phyloP scores from a whole-genome alignment of 2,329 filamentous ascomycete genomes.

The Apiospora kogelbergensis region DNA sequence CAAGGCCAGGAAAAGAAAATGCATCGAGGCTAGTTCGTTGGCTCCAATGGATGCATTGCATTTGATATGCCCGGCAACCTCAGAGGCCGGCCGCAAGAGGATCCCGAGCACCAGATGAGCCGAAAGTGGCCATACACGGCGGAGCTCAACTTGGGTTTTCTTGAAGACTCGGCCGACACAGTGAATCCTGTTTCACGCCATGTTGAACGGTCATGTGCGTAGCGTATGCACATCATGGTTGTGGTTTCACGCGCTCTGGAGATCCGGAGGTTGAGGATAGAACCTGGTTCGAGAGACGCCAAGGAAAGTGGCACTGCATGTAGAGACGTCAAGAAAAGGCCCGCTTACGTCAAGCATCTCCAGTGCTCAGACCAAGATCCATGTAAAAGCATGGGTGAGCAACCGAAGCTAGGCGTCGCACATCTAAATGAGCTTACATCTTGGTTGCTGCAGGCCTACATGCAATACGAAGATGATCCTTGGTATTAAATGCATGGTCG shows the following conservation, averaged over 20 bases:
- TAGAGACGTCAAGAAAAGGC: neutral
- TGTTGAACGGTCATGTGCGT: neutral
- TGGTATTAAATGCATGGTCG: neutral
- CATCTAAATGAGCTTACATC: neutral
- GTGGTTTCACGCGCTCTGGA: neutral
- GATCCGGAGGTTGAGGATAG: neutral
- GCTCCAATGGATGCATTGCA: neutral
- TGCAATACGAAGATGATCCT: neutral
- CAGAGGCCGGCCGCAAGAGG: neutral
- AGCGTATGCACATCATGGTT: neutral
- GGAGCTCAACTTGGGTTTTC: neutral
- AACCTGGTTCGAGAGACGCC: neutral
- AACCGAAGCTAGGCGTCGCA: neutral
- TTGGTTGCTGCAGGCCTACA: neutral
- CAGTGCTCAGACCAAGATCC: neutral
- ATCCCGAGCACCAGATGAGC: neutral
- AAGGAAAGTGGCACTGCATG: no score
- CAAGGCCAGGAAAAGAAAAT: neutral
- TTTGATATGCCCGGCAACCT: neutral
- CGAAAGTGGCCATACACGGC: neutral
- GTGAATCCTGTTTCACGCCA: neutral
- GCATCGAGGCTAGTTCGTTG: neutral
- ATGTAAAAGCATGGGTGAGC: neutral
- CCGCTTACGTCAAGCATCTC: neutral
- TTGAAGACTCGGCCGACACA: neutral